These are phyloP conservation scores for Aspergillus latus DNA, from an alignment of 2,329 filamentous ascomycete species.

Conservation along the genomic window DNA sequence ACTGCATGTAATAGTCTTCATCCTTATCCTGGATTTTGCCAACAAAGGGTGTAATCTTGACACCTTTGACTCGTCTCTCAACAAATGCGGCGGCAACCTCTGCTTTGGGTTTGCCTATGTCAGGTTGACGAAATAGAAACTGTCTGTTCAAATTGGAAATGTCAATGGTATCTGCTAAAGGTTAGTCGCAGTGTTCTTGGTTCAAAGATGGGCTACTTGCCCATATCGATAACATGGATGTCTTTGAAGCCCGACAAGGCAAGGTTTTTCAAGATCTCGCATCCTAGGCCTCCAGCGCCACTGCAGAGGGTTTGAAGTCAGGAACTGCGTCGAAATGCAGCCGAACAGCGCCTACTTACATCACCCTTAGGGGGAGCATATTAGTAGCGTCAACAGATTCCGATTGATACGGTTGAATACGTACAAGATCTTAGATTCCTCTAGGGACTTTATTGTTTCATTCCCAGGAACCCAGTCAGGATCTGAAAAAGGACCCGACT, in stretches of 20 bases:
- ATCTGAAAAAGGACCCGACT: conserved; percentile 78
- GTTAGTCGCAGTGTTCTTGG: conserved; percentile 17
- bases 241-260: conserved; percentile 93
- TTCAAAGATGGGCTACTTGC: conserved; percentile 47
- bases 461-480: conserved; percentile 55
- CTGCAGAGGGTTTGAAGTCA: conserved; percentile 48
- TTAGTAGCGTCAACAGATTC: conserved; percentile 21
- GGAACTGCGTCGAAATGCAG: conserved; percentile 26
- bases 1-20: conserved; percentile 94
- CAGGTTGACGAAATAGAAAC: conserved; percentile 87
- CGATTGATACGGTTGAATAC: conserved; percentile 28
- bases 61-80: conserved; percentile 81
- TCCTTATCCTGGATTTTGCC: conserved; percentile 96
- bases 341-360: conserved; percentile 40
- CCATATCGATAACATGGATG: conserved; percentile 99
- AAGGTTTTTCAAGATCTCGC: conserved; percentile 94
- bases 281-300: conserved; percentile 89
- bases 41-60: conserved; percentile 91
- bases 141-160: conserved; percentile 97
- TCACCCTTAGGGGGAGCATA: conserved; percentile 45
- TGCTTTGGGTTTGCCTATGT: conserved; percentile 92
- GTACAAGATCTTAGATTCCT: conserved; percentile 73
- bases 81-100: conserved; percentile 91
- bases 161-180: conserved; percentile 82
- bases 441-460: conserved; percentile 57